Base-by-base conservation (phyloP, 164 flowering plant genomes). In the Magnolia changhungtana region DNA sequence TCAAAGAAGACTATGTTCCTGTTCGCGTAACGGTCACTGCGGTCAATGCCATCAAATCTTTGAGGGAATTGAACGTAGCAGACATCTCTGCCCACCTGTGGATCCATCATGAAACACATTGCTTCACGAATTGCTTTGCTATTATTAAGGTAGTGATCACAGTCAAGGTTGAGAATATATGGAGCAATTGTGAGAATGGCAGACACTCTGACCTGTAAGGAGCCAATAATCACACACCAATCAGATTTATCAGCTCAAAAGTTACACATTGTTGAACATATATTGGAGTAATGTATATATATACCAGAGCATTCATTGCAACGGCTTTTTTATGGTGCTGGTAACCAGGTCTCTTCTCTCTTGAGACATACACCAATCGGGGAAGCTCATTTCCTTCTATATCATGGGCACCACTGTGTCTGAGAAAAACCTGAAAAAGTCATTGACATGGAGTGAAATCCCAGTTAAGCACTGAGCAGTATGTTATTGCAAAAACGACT, bases 21-120 rank as follows among this genome's bases (percentile, higher is more conserved):
- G 75, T 96, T 96, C 78, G 98, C 98, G 84, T 96, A 96, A 85
- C 98, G 81, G 75, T 96, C 99, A 86, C 97, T 94, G 31, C 89
- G 89, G 83, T 94, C 97, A 80, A 94, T 96, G 59, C 99, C 98
- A 85, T 96, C 99, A 70, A 96, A 96, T 76, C 99, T 94, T 84
- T 94, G 98, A 81, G 99, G 99, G 78, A 96, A 96, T 83, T 94
- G 97, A 74, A 96, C 90, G 74, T 89, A 96, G 80, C 98, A 94
- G 50, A 96, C 88, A 75, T 88, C 91, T 73, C 82, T 80, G 66
- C 97, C 94, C 51, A 96, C 92, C 87, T 82, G 88, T 27, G 98
- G 99, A 72, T 96, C 99, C 99, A 96, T 96, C 86, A 92, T 20
- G 87, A 96, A 92, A 81, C 99, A 96, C 99, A 92, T 96, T 23